Percentiles rank a stretch among this genome's conserved stretches.
Evolutionary conservation across 2,329 filamentous ascomycete genomes (phyloP).

Genomic region (Drechslerella stenobrocha): DNA sequence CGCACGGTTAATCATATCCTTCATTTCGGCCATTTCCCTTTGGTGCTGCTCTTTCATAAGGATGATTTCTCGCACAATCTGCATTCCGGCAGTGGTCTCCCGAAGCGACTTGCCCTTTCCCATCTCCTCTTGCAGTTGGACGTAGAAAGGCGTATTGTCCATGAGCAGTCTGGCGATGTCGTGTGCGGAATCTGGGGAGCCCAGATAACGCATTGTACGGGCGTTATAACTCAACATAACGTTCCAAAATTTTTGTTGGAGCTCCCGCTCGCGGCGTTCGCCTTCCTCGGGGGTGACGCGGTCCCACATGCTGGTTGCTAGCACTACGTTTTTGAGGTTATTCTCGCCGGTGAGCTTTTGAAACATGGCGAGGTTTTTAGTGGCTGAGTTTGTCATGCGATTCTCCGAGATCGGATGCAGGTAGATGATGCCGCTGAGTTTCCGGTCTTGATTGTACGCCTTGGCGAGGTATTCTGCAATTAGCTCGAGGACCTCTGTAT

Average conservation of each 20-base stretch:
- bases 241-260: constrained; percentile 51
- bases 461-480: constrained; percentile 56
- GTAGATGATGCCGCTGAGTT: constrained; percentile 59
- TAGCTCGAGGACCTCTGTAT: constrained; percentile 58
- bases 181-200: constrained; percentile 44
- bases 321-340: constrained; percentile 56
- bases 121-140: constrained; percentile 84
- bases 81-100: constrained; percentile 65
- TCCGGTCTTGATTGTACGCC: constrained; percentile 54
- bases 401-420: constrained; percentile 59
- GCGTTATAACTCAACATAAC: constrained; percentile 48
- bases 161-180: constrained; percentile 32
- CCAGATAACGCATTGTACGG: constrained; percentile 46
- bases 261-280: constrained; percentile 30
- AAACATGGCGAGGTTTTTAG: constrained; percentile 58
- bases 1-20: constrained; percentile 59
- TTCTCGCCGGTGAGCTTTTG: constrained; percentile 57
- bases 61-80: constrained; percentile 77
- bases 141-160: constrained; percentile 88
- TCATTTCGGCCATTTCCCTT: constrained; percentile 74
- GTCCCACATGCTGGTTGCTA: constrained; percentile 59
- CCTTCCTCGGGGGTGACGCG: constrained; percentile 52
- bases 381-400: constrained; percentile 55
- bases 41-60: constrained; percentile 70
- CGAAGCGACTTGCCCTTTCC: constrained; percentile 76